Evolutionary conservation across 257 asterid genomes (phyloP).

Genomic region (Solanum etuberosum): DNA sequence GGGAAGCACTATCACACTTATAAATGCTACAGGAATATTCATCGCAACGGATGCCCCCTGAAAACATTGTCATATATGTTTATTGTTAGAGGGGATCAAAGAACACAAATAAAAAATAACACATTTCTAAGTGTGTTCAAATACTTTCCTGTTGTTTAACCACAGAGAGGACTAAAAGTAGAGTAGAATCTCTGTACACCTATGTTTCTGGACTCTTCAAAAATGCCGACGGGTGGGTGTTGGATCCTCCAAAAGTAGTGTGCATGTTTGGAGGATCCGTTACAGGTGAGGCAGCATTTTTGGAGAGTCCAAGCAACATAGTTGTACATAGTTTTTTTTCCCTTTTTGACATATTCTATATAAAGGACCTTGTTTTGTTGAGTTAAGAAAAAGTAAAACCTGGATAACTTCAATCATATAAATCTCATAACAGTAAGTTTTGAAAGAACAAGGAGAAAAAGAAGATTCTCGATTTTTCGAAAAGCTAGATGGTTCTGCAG

Average conservation of each 20-base stretch:
- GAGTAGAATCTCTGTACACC: not conserved
- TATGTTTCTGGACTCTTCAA: not conserved
- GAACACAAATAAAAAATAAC: not conserved
- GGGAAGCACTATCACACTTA: slow-evolving; percentile 71
- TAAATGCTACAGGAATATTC: slow-evolving; percentile 70
- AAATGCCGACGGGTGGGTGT: not conserved
- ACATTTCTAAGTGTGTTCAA: not conserved
- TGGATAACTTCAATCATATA: not conserved
- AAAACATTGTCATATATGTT: not conserved
- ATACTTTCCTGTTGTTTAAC: not conserved
- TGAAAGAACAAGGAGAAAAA: not conserved
- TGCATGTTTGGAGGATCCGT: not conserved
- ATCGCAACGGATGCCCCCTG: slow-evolving; percentile 70
- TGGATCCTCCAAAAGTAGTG: not conserved
- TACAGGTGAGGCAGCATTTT: not conserved
- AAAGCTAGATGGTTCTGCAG: not conserved
- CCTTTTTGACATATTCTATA: not conserved
- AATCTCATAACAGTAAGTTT: not conserved
- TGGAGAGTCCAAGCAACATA: not conserved
- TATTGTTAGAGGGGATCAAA: not conserved
- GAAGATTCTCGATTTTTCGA: not conserved
- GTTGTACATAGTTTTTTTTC: not conserved
- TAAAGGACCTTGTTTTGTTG: not conserved
- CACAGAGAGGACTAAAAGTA: not conserved
- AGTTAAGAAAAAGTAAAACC: not conserved